Conservation (phyloP, 495 filamentous ascomycete genomes). For the Aspergillus conjunctus region DNA sequence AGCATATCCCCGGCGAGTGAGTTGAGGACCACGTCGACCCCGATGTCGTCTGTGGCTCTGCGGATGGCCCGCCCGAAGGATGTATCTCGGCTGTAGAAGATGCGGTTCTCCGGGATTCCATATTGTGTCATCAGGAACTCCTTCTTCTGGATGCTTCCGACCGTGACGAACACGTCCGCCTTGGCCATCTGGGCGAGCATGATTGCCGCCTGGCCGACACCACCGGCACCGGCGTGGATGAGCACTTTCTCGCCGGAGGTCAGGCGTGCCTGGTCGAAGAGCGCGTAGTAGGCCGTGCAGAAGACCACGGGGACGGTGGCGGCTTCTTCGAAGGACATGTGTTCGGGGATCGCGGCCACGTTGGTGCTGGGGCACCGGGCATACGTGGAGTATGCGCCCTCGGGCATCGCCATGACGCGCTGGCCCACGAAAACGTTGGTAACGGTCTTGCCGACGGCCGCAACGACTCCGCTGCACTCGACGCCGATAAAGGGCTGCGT, state of each 20-base stretch:
- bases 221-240: conserved; percentile 53
- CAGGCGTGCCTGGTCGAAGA: conserved; percentile 38
- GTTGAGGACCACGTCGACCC: conserved; percentile 61
- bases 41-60: conserved; percentile 47
- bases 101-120: conserved; percentile 40
- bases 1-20: conserved; percentile 45
- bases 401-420: conserved; percentile 31
- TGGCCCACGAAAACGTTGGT: conserved; percentile 39
- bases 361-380: conserved; percentile 11
- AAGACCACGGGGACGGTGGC: conserved; percentile 36
- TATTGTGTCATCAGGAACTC: conserved; percentile 38
- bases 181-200: conserved; percentile 39
- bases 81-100: conserved; percentile 52
- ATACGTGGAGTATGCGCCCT: conserved; percentile 15
- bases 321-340: conserved; percentile 32
- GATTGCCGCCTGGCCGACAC: conserved; percentile 51
- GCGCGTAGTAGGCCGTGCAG: conserved; percentile 33
- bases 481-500: conserved; percentile 32
- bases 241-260: conserved; percentile 41
- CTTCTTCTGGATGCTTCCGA: conserved; percentile 43
- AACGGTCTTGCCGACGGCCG: conserved; percentile 11
- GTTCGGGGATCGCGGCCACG: conserved; percentile 24
- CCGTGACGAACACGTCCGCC: conserved; percentile 48
- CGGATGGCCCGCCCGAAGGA: conserved; percentile 50
- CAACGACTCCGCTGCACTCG: conserved; percentile 50